Evolutionary conservation across 2,329 filamentous ascomycete genomes (phyloP).

Genomic region (Chaetomiaceae sp.): DNA sequence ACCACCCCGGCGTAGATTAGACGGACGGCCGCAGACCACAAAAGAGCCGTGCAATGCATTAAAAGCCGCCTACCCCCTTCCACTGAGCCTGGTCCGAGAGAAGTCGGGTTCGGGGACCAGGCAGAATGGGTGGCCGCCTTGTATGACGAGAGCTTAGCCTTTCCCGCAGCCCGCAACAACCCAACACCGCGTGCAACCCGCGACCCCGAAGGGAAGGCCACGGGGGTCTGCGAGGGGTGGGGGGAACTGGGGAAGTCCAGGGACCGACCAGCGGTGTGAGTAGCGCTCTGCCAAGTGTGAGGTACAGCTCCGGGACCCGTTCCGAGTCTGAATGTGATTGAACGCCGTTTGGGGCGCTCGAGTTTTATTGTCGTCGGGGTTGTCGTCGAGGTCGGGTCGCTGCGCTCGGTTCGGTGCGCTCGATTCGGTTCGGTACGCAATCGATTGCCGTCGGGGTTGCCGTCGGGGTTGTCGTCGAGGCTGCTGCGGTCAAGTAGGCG

Average conservation of each 20-base stretch:
- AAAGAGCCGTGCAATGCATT: neutral
- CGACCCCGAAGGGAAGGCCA: neutral
- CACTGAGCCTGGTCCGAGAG: conserved; percentile 3
- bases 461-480: neutral
- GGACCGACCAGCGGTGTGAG: conserved; percentile 10
- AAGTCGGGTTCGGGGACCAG: neutral
- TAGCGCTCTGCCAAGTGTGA: conserved; percentile 14
- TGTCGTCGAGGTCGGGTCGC: neutral
- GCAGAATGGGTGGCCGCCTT: conserved; percentile 6
- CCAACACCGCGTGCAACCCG: neutral
- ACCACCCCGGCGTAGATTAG: conserved; percentile 8
- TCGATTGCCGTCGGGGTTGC: neutral
- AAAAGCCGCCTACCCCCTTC: conserved; percentile 6
- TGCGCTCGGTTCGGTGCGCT: too few species aligned
- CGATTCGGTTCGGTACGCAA: neutral
- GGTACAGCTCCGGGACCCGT: conserved; percentile 6
- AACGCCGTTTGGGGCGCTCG: neutral
- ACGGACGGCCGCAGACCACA: conserved; percentile 3
- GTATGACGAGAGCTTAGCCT: conserved; percentile 3
- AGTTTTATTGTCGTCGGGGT: neutral
- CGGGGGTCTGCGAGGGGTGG: neutral
- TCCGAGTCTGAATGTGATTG: neutral
- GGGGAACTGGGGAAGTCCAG: conserved; percentile 11
- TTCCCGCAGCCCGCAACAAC: neutral
- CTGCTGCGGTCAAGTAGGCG: neutral